Evolutionary conservation across 1,139 yeast genomes (phyloP), one percentile per base, ranked within the genome.

Genomic region (Suhomyces anneliseae): DNA sequence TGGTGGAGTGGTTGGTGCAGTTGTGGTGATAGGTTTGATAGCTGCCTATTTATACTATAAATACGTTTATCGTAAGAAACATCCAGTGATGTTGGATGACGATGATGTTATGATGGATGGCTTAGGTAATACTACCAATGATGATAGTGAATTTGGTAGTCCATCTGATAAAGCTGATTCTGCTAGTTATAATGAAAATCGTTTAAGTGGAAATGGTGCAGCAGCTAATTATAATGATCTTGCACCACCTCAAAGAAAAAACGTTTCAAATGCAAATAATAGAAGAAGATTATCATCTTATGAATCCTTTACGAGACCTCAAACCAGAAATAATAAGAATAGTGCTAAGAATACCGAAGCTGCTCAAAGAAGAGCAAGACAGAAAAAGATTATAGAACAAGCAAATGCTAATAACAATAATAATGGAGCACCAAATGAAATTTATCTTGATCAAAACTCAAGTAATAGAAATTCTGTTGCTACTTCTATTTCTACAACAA

Each of bases 1-100:
- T 0, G 90, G 88, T 6, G 88, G 88, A 27, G 82, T 81, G 2
- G 72, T 79, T 2, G 87, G 85, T 9, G 81, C 80, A 14, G 26
- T 48, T 37, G 73, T 69, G 3, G 57, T 78, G 2, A 24, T 79
- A 2, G 65, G 71, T 0, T 48, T 71, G 0, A 39, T 75, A 7
- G 68, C 58, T 3, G 70, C 70, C 3, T 54, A 72, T 10, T 51
- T 67, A 44, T 74, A 66, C 53, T 74, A 60, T 68, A 41, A 47
- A 45, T 48, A 50, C 29, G 57, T 62, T 12, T 61, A 56, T 48
- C 57, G 62, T 42, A 59, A 58, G 47, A 52, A 53, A 42, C 54
- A 54, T 46, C 59, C 58, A 3, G 56, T 52, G 35, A 46, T 50
- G 46, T 39, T 55, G 33, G 58, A 50, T 15, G 62, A 55, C 27